Conservation (phyloP, 169 alveolate species). For the Theileria luwenshuni region DNA sequence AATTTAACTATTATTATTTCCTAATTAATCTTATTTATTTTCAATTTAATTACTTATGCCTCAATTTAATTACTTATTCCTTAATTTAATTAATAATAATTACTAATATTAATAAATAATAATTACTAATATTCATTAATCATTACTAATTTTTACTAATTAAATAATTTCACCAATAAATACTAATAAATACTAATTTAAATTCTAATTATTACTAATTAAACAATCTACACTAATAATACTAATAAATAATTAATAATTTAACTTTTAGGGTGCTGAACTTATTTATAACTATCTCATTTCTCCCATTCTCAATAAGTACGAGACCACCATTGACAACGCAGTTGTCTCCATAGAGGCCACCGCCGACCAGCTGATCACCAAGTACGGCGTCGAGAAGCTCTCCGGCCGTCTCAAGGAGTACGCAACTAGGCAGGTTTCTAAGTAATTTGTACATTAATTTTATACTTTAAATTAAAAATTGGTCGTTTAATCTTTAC, state of each 20-base stretch:
- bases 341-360: slow-evolving; percentile 36
- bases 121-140: no score
- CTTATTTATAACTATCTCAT: slow-evolving; percentile 42
- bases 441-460: neutral
- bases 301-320: slow-evolving; percentile 44
- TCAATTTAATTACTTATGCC: neutral
- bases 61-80: neutral
- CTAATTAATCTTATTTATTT: no score
- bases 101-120: no score
- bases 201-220: no score
- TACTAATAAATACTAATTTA: no score
- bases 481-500: neutral
- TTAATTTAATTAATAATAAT: neutral
- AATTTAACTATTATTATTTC: no score
- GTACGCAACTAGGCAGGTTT: neutral
- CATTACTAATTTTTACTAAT: no score
- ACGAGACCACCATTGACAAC: slow-evolving; percentile 52
- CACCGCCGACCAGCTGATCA: slow-evolving; percentile 20
- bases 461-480: no score
- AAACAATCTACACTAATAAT: no score
- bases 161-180: no score
- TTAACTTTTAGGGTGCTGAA: slow-evolving; percentile 66
- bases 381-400: slow-evolving; percentile 23
- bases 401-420: slow-evolving; percentile 19
- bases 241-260: no score